Conservation (phyloP, 2,329 filamentous ascomycete species). For the Colletotrichum acutatum region DNA sequence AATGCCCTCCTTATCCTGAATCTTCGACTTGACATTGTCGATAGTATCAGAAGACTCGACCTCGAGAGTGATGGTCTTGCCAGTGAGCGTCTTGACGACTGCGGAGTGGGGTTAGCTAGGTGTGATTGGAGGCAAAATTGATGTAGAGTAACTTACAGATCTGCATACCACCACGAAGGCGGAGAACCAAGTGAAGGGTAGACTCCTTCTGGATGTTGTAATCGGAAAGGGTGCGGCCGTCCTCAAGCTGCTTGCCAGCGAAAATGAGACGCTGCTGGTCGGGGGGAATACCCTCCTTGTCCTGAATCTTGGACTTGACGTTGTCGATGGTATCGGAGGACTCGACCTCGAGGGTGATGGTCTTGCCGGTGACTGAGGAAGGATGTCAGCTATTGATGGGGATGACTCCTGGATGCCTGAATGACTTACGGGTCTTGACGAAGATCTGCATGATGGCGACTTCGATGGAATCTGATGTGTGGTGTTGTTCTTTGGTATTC, state of each 20-base stretch:
- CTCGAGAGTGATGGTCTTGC: constrained; percentile 94
- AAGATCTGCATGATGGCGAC: constrained; percentile 90
- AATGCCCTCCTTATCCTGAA: constrained; percentile 97
- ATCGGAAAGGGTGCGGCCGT: constrained; percentile 63
- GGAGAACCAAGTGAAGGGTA: constrained; percentile 80
- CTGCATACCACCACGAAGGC: constrained; percentile 74
- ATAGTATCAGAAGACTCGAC: constrained; percentile 92
- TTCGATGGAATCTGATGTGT: constrained; percentile 40
- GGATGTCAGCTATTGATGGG: constrained; percentile 56
- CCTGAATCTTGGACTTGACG: constrained; percentile 90
- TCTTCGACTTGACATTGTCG: constrained; percentile 97
- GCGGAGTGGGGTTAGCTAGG: constrained; percentile 38
- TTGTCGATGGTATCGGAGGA: constrained; percentile 86
- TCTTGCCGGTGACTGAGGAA: constrained; percentile 80
- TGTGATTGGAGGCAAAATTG: background rate
- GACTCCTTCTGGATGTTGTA: constrained; percentile 72
- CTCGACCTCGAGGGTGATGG: constrained; percentile 84
- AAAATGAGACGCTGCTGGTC: constrained; percentile 89
- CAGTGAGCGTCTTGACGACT: constrained; percentile 85
- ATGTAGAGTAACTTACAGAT: constrained; percentile 63
- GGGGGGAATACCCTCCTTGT: constrained; percentile 89
- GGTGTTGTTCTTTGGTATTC: constrained; percentile 29
- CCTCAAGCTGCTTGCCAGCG: constrained; percentile 65
- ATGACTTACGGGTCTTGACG: constrained; percentile 88
- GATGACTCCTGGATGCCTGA: constrained; percentile 38